A percentile compares a stretch with the other conserved stretches of the same genome.
Conservation (phyloP, 805 yeast genomes). For the Zygotorulaspora danielsina region DNA sequence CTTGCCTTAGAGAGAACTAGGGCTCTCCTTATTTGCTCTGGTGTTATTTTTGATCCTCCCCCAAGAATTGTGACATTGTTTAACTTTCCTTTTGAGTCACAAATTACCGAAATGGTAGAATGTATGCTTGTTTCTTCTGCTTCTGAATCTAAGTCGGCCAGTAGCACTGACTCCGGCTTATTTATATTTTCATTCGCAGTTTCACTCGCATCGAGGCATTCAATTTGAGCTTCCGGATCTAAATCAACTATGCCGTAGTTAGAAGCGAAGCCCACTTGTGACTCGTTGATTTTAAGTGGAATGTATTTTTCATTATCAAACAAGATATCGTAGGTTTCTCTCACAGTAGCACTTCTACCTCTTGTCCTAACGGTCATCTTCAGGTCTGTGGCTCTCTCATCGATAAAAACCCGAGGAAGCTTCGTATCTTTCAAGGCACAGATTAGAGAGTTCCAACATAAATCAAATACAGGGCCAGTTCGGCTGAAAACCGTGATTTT, state of each 20-base stretch:
- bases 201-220: conserved; percentile 25
- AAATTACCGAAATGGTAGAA: conserved; percentile 47
- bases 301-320: conserved; percentile 47
- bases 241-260: conserved; percentile 58
- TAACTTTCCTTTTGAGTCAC: conserved; percentile 31
- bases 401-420: conserved; percentile 66
- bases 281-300: conserved; percentile 39
- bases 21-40: conserved; percentile 45
- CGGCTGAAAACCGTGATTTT: conserved; percentile 73
- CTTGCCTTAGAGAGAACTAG: conserved; percentile 47
- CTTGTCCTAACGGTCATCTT: conserved; percentile 50
- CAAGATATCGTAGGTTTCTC: conserved; percentile 50
- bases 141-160: conserved; percentile 80
- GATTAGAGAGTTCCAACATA: conserved; percentile 65
- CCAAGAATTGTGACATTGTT: conserved; percentile 48
- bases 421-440: conserved; percentile 55
- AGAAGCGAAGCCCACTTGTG: conserved; percentile 40
- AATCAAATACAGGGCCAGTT: conserved; percentile 76
- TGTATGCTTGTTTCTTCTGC: conserved; percentile 65
- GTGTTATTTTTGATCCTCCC: conserved; percentile 44
- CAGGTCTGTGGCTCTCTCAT: conserved; percentile 54
- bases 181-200: conserved; percentile 37
- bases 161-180: conserved; percentile 38
- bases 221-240: conserved; percentile 34
- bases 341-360: conserved; percentile 45